phyloP scores from a whole-genome alignment of 345 rosid genomes.

The Eucalyptus fibrosa region DNA sequence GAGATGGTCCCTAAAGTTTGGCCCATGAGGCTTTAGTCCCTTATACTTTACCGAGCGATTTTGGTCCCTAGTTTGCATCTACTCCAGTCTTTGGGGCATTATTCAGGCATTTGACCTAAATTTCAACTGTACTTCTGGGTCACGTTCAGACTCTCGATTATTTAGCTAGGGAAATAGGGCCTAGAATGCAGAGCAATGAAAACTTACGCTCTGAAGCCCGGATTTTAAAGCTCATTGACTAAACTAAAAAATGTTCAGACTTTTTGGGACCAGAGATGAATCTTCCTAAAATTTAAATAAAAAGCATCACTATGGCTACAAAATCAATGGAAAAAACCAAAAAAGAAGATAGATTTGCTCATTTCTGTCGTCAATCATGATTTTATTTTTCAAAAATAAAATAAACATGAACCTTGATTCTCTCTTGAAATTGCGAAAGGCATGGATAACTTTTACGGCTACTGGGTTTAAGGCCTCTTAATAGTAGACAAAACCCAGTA shows the following conservation, averaged over 20 bases:
- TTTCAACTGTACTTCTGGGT: not conserved
- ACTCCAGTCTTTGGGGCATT: not conserved
- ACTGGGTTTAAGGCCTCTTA: not conserved
- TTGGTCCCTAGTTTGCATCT: not conserved
- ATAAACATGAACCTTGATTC: not conserved
- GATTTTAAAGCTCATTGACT: not conserved
- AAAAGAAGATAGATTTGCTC: not conserved
- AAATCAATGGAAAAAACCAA: not conserved
- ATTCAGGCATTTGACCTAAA: not conserved
- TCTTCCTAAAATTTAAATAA: not conserved
- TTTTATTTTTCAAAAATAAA: not conserved
- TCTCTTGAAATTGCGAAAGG: not conserved
- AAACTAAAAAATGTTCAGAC: not conserved
- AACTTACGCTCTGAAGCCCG: not conserved
- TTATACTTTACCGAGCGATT: not conserved
- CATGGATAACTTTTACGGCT: not conserved
- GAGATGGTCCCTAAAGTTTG: not conserved
- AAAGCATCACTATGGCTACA: not conserved
- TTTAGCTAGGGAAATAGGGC: not conserved
- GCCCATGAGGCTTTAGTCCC: not conserved
- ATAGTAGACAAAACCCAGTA: not conserved
- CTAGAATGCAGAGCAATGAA: not conserved
- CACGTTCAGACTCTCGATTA: not conserved
- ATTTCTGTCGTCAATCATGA: not conserved
- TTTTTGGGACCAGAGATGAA: not conserved